Conservation (phyloP, 306 rosid genomes). For the Trifolium subterraneum region DNA sequence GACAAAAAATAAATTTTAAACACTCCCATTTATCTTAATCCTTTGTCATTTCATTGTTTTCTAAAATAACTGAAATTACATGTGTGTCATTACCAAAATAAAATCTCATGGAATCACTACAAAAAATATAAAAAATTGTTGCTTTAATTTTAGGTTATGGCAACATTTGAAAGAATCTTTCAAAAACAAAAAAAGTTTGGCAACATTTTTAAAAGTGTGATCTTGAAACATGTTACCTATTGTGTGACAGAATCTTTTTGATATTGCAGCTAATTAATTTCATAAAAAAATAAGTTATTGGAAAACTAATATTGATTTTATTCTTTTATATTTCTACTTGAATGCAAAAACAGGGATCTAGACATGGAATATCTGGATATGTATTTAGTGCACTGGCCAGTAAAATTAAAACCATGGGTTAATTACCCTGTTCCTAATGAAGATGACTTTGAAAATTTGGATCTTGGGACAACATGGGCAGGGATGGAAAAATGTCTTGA, state of each 20-base stretch:
- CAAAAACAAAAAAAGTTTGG: neutral
- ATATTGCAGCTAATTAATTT: neutral
- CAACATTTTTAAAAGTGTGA: neutral
- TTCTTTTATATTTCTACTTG: neutral
- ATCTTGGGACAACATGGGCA: constrained; percentile 72
- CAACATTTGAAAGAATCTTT: too few species aligned
- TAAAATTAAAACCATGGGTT: constrained; percentile 85
- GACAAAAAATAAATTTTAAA: too few species aligned
- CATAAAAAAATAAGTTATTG: neutral
- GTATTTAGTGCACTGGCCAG: constrained; percentile 97
- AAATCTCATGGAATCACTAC: too few species aligned
- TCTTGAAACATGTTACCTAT: neutral
- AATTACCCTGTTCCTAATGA: constrained; percentile 71
- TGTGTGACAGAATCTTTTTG: constrained; percentile 6
- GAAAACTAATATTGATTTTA: constrained; percentile 29
- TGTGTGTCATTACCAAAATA: too few species aligned
- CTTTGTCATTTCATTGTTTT: too few species aligned
- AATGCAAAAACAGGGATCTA: constrained; percentile 58
- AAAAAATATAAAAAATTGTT: too few species aligned
- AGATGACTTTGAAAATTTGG: constrained; percentile 75
- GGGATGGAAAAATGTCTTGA: constrained; percentile 89
- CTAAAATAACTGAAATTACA: too few species aligned
- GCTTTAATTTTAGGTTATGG: neutral
- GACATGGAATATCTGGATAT: constrained; percentile 83
- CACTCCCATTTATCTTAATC: too few species aligned